These are phyloP conservation scores for Cryptosporidium baileyi DNA, from an alignment of 169 alveolate genomes.

Conservation along the genomic window DNA sequence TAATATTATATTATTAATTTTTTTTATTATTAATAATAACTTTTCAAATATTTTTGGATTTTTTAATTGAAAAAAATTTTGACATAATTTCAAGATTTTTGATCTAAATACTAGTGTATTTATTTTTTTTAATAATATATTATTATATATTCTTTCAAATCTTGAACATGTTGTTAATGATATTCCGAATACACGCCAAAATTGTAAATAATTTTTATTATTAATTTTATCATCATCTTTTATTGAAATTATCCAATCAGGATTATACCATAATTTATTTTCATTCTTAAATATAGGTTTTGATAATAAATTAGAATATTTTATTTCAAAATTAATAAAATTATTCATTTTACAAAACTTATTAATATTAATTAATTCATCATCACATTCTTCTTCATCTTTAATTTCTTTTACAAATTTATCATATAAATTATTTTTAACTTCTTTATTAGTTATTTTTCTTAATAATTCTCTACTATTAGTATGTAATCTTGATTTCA, in stretches of 20 bases:
- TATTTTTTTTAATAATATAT: constrained; percentile 10
- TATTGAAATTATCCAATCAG: constrained; percentile 32
- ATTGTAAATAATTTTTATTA: not conserved
- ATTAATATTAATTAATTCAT: not conserved
- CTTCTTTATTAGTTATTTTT: constrained; percentile 1
- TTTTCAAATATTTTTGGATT: constrained; percentile 4
- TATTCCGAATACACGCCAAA: constrained; percentile 52
- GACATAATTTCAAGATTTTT: constrained; percentile 9
- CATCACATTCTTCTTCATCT: not conserved
- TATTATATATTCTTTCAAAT: constrained; percentile 21
- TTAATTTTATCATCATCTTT: not conserved
- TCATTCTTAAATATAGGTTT: constrained; percentile 10
- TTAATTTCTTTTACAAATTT: not conserved
- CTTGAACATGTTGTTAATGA: constrained; percentile 59
- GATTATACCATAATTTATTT: constrained; percentile 8
- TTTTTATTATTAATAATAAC: constrained; percentile 2
- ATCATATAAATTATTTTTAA: not conserved
- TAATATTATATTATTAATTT: not conserved
- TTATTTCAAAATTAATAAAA: not conserved
- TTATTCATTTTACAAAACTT: constrained; percentile 14
- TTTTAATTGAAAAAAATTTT: constrained; percentile 7
- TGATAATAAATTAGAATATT: not conserved
- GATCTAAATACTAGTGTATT: constrained; percentile 22
- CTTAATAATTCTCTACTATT: constrained; percentile 38
- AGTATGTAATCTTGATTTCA: constrained; percentile 15